A percentile compares a stretch with the other conserved stretches of the same genome.
Conservation (phyloP, 192 early-diverging fungal species). For the Mycoemilia scoparia region DNA sequence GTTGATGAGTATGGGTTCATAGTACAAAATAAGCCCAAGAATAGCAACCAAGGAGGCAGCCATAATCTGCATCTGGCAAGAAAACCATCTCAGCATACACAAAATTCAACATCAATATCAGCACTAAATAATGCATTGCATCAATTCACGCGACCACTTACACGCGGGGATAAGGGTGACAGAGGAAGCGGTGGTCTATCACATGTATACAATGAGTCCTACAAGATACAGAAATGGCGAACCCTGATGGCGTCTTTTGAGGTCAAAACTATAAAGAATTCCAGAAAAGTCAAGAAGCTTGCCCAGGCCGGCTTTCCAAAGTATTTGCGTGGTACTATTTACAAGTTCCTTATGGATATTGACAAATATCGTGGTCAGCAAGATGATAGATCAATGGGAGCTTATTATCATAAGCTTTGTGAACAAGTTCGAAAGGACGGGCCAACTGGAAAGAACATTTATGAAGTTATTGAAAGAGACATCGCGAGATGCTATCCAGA, state of each 20-base stretch:
- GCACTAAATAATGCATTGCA: no score
- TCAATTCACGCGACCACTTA: no score
- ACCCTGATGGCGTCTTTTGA: constrained; percentile 19
- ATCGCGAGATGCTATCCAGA: constrained; percentile 78
- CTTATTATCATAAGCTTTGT: constrained; percentile 3
- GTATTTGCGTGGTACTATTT: constrained; percentile 13
- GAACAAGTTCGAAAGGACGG: constrained; percentile 15
- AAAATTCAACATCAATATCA: no score
- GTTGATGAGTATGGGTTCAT: constrained; percentile 20
- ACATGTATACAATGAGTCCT: no score
- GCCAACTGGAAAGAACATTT: constrained; percentile 32
- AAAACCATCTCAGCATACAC: no score
- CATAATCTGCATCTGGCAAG: no score
- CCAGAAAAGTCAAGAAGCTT: constrained; percentile 27
- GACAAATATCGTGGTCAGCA: no score
- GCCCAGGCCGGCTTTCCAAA: constrained; percentile 20
- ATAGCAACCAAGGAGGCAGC: no score
- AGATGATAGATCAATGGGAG: constrained; percentile 17
- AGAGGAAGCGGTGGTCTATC: no score
- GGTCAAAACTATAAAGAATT: constrained; percentile 11
- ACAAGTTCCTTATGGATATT: constrained; percentile 20
- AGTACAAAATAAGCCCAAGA: no score
- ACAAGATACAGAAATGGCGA: no score
- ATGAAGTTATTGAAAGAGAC: constrained; percentile 82
- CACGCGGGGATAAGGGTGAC: no score